Evolutionary conservation across 2,329 filamentous ascomycete species (phyloP).

Genomic region (Fusarium miscanthi): DNA sequence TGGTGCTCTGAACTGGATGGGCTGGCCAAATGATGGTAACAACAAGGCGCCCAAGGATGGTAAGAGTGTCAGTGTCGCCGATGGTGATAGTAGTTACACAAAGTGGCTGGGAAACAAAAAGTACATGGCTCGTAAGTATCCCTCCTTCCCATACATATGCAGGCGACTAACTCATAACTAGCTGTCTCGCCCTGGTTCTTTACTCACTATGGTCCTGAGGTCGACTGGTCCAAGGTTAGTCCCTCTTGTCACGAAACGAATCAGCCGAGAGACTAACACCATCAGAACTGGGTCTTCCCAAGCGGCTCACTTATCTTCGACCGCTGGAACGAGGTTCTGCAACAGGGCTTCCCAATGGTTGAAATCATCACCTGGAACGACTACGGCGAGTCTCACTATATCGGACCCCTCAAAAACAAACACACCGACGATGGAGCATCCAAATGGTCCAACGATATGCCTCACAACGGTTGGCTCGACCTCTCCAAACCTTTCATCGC

Average conservation of each 20-base stretch:
- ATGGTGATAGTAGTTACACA: conserved; percentile 51
- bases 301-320: conserved; percentile 68
- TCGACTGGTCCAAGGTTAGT: conserved; percentile 27
- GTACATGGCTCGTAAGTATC: conserved; percentile 57
- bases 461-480: conserved; percentile 63
- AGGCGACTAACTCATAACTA: conserved; percentile 7
- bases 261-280: conserved; percentile 51
- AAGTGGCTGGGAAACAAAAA: conserved; percentile 53
- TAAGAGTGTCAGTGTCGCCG: conserved; percentile 54
- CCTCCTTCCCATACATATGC: accelerated
- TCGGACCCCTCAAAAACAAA: conserved; percentile 59
- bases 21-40: conserved; percentile 57
- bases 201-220: conserved; percentile 54
- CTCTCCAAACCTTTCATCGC: conserved; percentile 65
- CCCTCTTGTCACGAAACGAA: accelerated
- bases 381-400: conserved; percentile 67
- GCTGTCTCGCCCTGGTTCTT: conserved; percentile 57
- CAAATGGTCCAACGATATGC: conserved; percentile 62
- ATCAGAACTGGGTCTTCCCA: conserved; percentile 69
- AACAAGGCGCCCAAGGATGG: conserved; percentile 61
- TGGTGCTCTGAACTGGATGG: conserved; percentile 60
- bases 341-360: conserved; percentile 59
- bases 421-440: conserved; percentile 57
- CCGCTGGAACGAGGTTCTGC: conserved; percentile 63
- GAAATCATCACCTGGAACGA: conserved; percentile 61